Evolutionary conservation across 306 rosid genomes (phyloP).

Genomic region (Abrus pulchellus): DNA sequence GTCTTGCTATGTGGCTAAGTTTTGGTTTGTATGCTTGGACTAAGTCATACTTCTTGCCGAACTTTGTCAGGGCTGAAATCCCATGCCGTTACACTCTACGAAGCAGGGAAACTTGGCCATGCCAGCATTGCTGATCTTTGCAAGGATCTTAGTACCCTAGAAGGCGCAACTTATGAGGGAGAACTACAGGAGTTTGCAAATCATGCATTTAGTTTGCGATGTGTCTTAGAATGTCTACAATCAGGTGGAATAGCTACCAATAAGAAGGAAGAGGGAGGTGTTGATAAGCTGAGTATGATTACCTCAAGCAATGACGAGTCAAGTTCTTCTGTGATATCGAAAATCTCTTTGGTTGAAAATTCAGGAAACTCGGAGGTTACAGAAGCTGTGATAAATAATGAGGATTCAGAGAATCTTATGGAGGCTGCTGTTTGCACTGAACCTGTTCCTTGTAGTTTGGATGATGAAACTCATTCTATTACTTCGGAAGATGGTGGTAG

Average conservation of each 20-base stretch:
- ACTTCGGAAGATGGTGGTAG: conserved; percentile 52
- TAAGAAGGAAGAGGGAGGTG: conserved; percentile 57
- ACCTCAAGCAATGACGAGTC: conserved; percentile 61
- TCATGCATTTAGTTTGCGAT: conserved; percentile 96
- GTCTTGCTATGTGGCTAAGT: conserved; percentile 12
- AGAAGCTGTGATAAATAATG: conserved; percentile 49
- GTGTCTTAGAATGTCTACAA: conserved; percentile 87
- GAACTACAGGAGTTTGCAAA: conserved; percentile 96
- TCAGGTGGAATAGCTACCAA: conserved; percentile 77
- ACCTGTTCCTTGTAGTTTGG: conserved; percentile 50
- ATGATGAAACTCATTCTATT: conserved; percentile 55
- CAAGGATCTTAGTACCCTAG: conserved; percentile 88
- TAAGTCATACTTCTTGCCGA: conserved; percentile 34
- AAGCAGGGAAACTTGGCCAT: conserved; percentile 96
- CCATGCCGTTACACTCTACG: conserved; percentile 97
- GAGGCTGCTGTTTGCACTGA: conserved; percentile 60
- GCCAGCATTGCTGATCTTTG: conserved; percentile 93
- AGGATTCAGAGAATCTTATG: conserved; percentile 48
- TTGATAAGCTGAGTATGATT: conserved; percentile 50
- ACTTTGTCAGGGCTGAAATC: conserved; percentile 85
- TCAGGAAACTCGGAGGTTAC: conserved; percentile 47
- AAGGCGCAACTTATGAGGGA: conserved; percentile 92
- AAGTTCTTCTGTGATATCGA: conserved; percentile 54
- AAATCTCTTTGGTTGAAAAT: conserved; percentile 54
- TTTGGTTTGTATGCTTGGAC: conserved; percentile 1